Conservation (phyloP, 2,329 filamentous ascomycete species). For the Coniochaeta sp. region DNA sequence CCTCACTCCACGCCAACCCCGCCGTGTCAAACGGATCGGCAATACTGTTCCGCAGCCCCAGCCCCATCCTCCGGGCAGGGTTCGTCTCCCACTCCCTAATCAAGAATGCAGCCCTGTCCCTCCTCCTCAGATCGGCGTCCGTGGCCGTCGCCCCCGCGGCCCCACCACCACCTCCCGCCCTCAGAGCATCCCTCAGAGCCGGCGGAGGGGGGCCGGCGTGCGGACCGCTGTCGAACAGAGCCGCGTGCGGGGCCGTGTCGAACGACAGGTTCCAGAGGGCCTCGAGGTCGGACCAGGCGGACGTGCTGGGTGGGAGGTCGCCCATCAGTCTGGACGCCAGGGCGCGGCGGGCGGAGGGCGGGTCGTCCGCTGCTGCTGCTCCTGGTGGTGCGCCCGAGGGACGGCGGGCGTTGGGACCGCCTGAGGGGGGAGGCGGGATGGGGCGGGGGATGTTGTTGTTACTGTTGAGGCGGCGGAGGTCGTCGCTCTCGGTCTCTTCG, state of each 20-base stretch:
- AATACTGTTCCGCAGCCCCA: constrained; percentile 14
- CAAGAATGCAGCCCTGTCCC: constrained; percentile 14
- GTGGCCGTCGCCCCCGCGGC: not conserved
- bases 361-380: constrained; percentile 7
- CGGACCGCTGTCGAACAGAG: constrained; percentile 3
- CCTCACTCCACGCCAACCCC: constrained; percentile 55
- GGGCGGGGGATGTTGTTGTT: constrained; percentile 3
- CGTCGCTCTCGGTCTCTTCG: constrained; percentile 13
- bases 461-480: not conserved
- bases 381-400: not conserved
- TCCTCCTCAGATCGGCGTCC: constrained; percentile 9
- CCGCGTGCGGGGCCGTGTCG: constrained; percentile 9
- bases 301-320: constrained; percentile 7
- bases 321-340: constrained; percentile 13
- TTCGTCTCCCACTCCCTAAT: constrained; percentile 21
- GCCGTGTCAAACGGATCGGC: constrained; percentile 51
- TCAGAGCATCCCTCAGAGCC: constrained; percentile 8
- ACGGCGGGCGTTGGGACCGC: not conserved
- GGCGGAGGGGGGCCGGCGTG: not conserved
- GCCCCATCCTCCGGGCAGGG: constrained; percentile 19
- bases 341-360: constrained; percentile 7
- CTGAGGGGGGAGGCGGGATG: constrained; percentile 6
- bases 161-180: not conserved
- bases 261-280: constrained; percentile 30
- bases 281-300: constrained; percentile 35